Evolutionary conservation across 2,329 filamentous ascomycete genomes (phyloP), one percentile per base, ranked within the genome.

Genomic region (Pseudocercospora fijiensis): DNA sequence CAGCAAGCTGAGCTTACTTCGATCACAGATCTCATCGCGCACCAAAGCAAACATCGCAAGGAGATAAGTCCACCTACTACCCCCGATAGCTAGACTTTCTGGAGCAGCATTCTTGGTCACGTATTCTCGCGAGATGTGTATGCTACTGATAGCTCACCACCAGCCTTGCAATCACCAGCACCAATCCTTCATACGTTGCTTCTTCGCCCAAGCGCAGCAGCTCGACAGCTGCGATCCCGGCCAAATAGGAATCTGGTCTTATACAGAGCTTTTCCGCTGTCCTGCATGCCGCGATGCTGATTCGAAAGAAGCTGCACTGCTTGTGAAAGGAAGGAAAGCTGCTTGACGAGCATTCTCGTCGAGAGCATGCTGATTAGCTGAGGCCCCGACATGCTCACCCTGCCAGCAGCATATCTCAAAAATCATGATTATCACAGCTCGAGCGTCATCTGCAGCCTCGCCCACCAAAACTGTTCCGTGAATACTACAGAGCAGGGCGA

Each of bases 221-320:
- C 4, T 27, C 2, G 8, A 49, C 6, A n/a, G 20, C 22, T 68
- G 67, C 61, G 52, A 18, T 37, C 28, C 13, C 26, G 8, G 13
- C 22, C 13, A 59, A 60, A 53, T 16, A 60, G 24, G 56, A 47
- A 64, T 28, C 16, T 68, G 66, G 66, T 55, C 58, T 18, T 67
- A 61, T 41, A 18, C 37, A 9, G 67, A 69, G 58, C 33, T 18
- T 11, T 65, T 64, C 27, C 47, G 43, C 10, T 66, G 65, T 60
- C 65, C 67, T 20, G 43, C 10, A 16, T 69, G 67, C 55, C 45
- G 57, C 13, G 43, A 58, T 56, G 26, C 26, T 47, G 47, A 43
- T 24, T n/a, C 37, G 30, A 57, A 22, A 26, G 41, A 55, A 43
- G 37, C 65, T 76, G 76, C 47, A 20, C 63, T 70, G 68, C 75